Base-by-base conservation (phyloP, 2,329 filamentous ascomycete species). In the Fusarium multiceps region DNA sequence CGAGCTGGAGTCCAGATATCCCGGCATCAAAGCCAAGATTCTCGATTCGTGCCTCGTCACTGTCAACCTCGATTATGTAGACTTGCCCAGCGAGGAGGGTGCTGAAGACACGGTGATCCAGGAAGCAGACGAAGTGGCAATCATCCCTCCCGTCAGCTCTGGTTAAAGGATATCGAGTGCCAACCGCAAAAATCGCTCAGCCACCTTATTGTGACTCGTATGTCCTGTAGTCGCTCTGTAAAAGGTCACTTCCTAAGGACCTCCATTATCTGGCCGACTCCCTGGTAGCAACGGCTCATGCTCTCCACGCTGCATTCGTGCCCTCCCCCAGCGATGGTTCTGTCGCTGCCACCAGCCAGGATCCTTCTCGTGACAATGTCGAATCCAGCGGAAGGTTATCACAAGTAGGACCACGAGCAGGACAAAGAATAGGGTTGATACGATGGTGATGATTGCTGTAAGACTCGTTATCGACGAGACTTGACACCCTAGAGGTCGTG, bases 111-210 rank as follows among this genome's bases (percentile, higher is more conserved):
- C 83, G 27, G 77, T 88, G 59, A 91, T 97, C 60, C 81, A 88
- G 54, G 88, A 88, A 67, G 92, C 90, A 28, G 93, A 97, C 76
- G 93, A 97, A 81, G 92, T 97, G 58, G 93, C 92, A 43, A 91
- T 97, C 37, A 95, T 97, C 60, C 93, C 93, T 34, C 93, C 93
- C 12, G 93, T 97, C 71, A 97, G 93, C 83, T 94, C 93, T 40
- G 93, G 93, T 7, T 96, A 80, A 85, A 60, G 53, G 48, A 59
- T 63, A 56, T 60, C 59, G 45, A 58, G 63, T 49, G 54, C 56
- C 34, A 57, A 61, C 66, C 63, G 47, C 51, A 63, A 62, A 65
- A 59, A 59, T 57, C 37, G 47, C 59, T 61, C 21, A 25, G 32
- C 51, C 37, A 42, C 34, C 41, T 42, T 53, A 45, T 37, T 18